Percentiles rank a stretch among this genome's conserved stretches.
These are phyloP conservation scores for Xylaria sp. DNA, from an alignment of 2,329 filamentous ascomycete species.

Conservation along the genomic window DNA sequence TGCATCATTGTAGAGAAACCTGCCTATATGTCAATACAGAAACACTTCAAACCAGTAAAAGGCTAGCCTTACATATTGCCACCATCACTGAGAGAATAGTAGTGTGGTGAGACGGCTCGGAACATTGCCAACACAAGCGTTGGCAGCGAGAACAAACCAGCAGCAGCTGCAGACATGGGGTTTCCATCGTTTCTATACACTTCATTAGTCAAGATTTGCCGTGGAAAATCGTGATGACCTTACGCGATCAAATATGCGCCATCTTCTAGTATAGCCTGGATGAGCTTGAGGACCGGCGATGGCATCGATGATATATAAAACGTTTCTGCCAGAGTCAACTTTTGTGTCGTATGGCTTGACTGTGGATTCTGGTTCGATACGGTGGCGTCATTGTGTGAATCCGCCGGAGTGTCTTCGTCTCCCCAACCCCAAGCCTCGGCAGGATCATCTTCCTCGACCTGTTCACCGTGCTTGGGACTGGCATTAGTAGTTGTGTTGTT, in stretches of 20 bases:
- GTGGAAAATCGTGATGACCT: constrained; percentile 18
- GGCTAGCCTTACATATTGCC: constrained; percentile 55
- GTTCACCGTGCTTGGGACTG: constrained; percentile 24
- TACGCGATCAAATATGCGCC: constrained; percentile 52
- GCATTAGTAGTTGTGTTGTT: constrained; percentile 52
- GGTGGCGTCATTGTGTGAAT: constrained; percentile 26
- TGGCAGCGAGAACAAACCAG: constrained; percentile 66
- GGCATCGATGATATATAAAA: constrained; percentile 89
- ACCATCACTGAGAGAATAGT: constrained; percentile 58
- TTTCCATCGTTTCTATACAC: constrained; percentile 40
- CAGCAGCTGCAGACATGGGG: constrained; percentile 61
- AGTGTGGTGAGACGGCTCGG: constrained; percentile 67
- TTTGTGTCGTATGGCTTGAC: constrained; percentile 40
- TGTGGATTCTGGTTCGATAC: constrained; percentile 14
- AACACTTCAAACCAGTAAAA: background rate
- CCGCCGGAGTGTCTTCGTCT: constrained; percentile 52
- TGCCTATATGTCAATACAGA: constrained; percentile 28
- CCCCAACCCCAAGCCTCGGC: constrained; percentile 81
- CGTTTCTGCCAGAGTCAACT: constrained; percentile 74
- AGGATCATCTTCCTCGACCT: constrained; percentile 34
- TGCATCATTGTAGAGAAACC: constrained; percentile 64
- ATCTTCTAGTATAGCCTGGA: constrained; percentile 56
- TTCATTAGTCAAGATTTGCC: constrained; percentile 8
- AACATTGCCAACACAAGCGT: constrained; percentile 73
- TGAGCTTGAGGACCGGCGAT: constrained; percentile 65